A percentile compares a stretch with the other conserved stretches of the same genome.
These are phyloP conservation scores for Curvularia lunata DNA, from an alignment of 2,329 filamentous ascomycete species.

Conservation along the genomic window DNA sequence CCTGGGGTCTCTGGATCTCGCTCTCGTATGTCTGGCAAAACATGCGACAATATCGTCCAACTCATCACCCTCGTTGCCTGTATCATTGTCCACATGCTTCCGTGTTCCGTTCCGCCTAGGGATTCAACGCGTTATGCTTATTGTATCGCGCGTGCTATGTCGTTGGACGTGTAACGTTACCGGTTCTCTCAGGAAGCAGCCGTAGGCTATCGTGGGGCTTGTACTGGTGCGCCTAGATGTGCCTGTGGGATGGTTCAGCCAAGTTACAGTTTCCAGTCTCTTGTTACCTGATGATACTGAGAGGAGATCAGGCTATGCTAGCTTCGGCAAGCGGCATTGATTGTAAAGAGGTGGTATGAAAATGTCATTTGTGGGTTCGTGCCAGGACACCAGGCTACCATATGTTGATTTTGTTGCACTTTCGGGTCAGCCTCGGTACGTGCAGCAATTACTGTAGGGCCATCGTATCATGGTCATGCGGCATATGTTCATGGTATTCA, in stretches of 20 bases:
- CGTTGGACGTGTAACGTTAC: not conserved
- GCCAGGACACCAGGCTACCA: not conserved
- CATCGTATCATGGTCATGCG: not conserved
- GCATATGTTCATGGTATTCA: not conserved
- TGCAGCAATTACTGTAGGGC: not conserved
- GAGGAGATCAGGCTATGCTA: not conserved
- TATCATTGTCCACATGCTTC: not conserved
- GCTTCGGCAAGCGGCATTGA: not conserved
- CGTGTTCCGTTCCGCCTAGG: not conserved
- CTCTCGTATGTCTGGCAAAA: not conserved
- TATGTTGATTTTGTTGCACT: not conserved
- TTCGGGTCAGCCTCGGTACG: not conserved
- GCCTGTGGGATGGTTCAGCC: not conserved
- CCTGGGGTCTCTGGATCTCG: not conserved
- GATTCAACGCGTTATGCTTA: not conserved
- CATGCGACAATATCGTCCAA: not conserved
- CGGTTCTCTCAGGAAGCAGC: not conserved
- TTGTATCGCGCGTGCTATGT: not conserved
- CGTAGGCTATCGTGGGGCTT: not conserved
- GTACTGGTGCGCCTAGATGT: too few relatives aligned
- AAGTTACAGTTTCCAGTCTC: too few relatives aligned
- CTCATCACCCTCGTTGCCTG: not conserved
- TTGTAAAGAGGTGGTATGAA: too few relatives aligned
- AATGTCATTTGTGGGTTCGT: too few relatives aligned
- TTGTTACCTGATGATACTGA: not conserved